phyloP scores from a whole-genome alignment of 1,284 basidiomycete species.

The Gastroboletus turbinatus region DNA sequence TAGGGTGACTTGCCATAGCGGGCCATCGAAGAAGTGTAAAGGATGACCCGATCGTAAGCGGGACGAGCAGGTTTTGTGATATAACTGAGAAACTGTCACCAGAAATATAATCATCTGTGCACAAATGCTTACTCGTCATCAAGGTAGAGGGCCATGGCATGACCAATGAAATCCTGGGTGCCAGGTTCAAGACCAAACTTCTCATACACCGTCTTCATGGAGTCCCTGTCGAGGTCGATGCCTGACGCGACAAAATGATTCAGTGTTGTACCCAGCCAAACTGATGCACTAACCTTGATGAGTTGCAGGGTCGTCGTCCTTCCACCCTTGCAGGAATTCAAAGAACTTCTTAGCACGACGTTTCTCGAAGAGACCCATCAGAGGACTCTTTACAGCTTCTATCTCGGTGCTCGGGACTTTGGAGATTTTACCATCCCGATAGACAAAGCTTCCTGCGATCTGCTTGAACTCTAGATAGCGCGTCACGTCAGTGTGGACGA shows the following conservation, averaged over 20 bases:
- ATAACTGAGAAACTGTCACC: slow-evolving; percentile 58
- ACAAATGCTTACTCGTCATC: slow-evolving; percentile 84
- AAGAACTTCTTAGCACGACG: slow-evolving; percentile 98
- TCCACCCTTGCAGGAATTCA: slow-evolving; percentile 95
- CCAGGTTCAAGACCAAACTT: slow-evolving; percentile 97
- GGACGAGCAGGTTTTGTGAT: slow-evolving; percentile 89
- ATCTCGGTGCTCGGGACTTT: slow-evolving; percentile 98
- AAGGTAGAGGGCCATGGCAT: slow-evolving; percentile 98
- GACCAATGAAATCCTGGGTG: slow-evolving; percentile 98
- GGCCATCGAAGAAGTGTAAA: slow-evolving; percentile 98
- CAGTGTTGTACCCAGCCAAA: not conserved
- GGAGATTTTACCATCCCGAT: slow-evolving; percentile 94
- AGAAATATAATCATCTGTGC: not conserved
- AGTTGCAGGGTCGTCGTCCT: slow-evolving; percentile 89
- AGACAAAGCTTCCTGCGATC: slow-evolving; percentile 98
- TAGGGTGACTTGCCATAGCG: slow-evolving; percentile 99
- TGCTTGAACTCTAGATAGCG: slow-evolving; percentile 99
- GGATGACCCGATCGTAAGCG: slow-evolving; percentile 92
- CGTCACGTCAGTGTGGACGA: slow-evolving; percentile 98
- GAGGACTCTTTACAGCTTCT: slow-evolving; percentile 91
- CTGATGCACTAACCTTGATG: slow-evolving; percentile 75
- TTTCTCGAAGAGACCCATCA: slow-evolving; percentile 99
- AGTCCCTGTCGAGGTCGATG: slow-evolving; percentile 81
- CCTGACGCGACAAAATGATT: slow-evolving; percentile 45
- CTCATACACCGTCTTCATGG: slow-evolving; percentile 92